These are phyloP conservation scores for Cladosporium austrohemisphaericum DNA, from an alignment of 2,329 filamentous ascomycete species.

Conservation along the genomic window DNA sequence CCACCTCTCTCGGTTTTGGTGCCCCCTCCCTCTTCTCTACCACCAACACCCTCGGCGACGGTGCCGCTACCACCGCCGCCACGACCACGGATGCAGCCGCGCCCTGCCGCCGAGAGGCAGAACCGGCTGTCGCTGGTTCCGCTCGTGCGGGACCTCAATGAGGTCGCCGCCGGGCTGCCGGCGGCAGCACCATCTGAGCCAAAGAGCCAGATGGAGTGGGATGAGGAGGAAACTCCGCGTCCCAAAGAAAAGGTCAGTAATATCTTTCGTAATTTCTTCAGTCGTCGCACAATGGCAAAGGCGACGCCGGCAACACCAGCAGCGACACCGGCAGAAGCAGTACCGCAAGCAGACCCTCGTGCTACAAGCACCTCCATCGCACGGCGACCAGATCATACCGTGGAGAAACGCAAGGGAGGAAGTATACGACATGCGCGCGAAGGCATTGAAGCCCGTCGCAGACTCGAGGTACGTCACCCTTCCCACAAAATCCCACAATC, in stretches of 20 bases:
- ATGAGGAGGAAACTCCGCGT: conserved; percentile 8
- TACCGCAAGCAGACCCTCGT: background rate
- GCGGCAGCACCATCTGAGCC: conserved; percentile 4
- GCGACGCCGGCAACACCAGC: background rate
- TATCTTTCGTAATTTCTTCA: background rate
- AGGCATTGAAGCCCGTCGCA: conserved; percentile 1
- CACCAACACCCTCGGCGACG: background rate
- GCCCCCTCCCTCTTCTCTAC: background rate
- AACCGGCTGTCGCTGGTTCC: conserved; percentile 8
- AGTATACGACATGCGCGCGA: background rate
- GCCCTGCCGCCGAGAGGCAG: conserved; percentile 7
- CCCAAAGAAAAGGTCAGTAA: conserved; percentile 6
- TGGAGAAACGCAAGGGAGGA: background rate
- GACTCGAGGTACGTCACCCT: conserved; percentile 2
- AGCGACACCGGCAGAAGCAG: background rate
- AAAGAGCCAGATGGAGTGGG: conserved; percentile 11
- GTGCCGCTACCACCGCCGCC: conserved; percentile 1
- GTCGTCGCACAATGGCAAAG: background rate
- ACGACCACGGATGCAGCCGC: conserved; percentile 10
- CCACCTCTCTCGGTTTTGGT: background rate
- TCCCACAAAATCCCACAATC: background rate
- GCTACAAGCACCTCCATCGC: background rate
- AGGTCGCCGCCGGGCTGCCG: background rate
- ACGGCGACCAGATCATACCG: background rate
- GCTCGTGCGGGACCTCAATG: conserved; percentile 9